Base-by-base conservation (phyloP, 1,139 yeast species). In the Magnusiomyces ingens region DNA sequence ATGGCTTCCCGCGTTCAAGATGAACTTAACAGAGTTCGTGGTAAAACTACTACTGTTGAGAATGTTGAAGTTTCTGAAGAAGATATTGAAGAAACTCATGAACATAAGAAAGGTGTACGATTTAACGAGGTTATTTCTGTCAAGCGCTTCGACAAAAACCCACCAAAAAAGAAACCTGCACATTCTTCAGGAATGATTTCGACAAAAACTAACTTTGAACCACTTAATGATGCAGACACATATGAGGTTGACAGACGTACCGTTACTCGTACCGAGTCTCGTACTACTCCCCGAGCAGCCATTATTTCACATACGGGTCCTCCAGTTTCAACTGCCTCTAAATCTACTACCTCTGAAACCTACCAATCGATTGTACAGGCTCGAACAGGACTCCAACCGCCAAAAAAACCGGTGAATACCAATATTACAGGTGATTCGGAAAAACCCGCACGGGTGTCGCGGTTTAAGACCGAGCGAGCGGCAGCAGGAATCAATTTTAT, bases 101-200 rank as follows among this genome's bases (percentile, higher is more conserved):
- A 41, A 37, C 47, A 59, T 54, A 51, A 56, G 59, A 61, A 66
- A 53, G 52, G 55, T 44, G 70, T 69, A 22, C 50, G 66, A 50
- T 67, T 70, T 57, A 56, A 72, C 37, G 62, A 69, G 47, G 55
- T 64, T 46, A 60, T 71, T 8, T 67, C 67, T n/a, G 67, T 71
- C 26, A 64, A 68, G 45, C 65, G 65, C 37, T 71, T 70, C 54
- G 61, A 62, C 22, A 62, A 61, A 44, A 53, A 52, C 38, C 54
- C 55, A 4, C 53, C 47, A 13, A 40, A 45, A 21, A 45, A 45
- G 35, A 46, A 32, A 21, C 45, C 53, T 12, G 44, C 45, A 18
- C 17, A 50, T 21, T 22, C 52, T 1, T 36, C 53, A 40, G 49
- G 45, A 32, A 37, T 46, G 46, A 40, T 46, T 13, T 29, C 55